Percentiles rank a stretch among this genome's conserved stretches.
Evolutionary conservation across 2,329 filamentous ascomycete genomes (phyloP).

Genomic region (Sporothrix luriei): DNA sequence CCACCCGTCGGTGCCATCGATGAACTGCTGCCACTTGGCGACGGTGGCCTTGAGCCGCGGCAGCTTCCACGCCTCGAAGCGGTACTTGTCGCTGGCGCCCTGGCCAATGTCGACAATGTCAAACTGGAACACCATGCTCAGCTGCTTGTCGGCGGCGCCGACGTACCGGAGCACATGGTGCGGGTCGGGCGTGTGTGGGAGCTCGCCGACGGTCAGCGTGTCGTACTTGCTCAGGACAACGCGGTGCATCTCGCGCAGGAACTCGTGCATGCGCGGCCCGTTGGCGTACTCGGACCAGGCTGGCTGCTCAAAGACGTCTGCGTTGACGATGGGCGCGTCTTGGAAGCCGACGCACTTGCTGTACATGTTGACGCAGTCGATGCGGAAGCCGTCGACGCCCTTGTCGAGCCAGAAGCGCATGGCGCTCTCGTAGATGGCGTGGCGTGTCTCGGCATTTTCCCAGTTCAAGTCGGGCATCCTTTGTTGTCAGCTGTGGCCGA

Average conservation of each 20-base stretch:
- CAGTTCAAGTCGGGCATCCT: constrained; percentile 85
- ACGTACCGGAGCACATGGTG: constrained; percentile 62
- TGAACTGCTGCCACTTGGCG: constrained; percentile 54
- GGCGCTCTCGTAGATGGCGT: constrained; percentile 69
- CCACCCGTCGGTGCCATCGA: constrained; percentile 58
- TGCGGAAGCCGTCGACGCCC: constrained; percentile 73
- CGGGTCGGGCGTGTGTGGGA: constrained; percentile 63
- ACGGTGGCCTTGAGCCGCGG: constrained; percentile 50
- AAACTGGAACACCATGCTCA: constrained; percentile 72
- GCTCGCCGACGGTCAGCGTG: constrained; percentile 71
- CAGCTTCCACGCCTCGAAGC: constrained; percentile 55
- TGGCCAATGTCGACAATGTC: constrained; percentile 64
- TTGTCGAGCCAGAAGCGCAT: constrained; percentile 79
- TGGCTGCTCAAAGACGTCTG: constrained; percentile 55
- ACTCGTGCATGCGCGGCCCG: constrained; percentile 70
- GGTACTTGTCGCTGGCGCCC: constrained; percentile 53
- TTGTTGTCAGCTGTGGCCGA: background rate
- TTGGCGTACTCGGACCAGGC: constrained; percentile 64
- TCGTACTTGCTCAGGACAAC: constrained; percentile 61
- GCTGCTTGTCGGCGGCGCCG: constrained; percentile 58
- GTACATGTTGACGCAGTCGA: constrained; percentile 75
- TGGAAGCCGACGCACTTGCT: constrained; percentile 61
- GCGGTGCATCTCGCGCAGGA: constrained; percentile 65
- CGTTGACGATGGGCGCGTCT: constrained; percentile 52
- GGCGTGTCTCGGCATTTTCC: constrained; percentile 68